Evolutionary conservation across 257 asterid species (phyloP).

Genomic region (Solanum clarkiae): DNA sequence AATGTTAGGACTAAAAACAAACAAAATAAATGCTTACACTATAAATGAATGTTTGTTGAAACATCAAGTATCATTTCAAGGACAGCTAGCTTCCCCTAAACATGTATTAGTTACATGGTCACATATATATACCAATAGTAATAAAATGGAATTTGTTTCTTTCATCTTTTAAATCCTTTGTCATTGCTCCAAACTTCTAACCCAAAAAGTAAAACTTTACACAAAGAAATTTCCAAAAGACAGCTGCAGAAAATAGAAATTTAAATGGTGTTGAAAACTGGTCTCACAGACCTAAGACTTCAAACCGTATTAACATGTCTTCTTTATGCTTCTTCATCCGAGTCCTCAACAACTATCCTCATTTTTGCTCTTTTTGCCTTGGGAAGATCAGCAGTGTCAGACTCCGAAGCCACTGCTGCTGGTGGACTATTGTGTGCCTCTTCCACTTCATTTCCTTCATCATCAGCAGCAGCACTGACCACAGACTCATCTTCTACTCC

Average conservation of each 20-base stretch:
- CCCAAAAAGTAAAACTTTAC: background rate
- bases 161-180: background rate
- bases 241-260: background rate
- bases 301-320: background rate
- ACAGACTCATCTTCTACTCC: background rate
- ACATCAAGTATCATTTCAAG: background rate
- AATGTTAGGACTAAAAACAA: background rate
- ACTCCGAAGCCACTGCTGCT: constrained; percentile 35
- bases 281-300: background rate
- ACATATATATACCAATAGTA: background rate
- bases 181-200: background rate
- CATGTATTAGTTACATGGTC: background rate
- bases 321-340: constrained; percentile 41
- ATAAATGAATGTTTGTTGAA: background rate
- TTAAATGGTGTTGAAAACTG: background rate
- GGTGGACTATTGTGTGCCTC: constrained; percentile 8
- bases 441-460: background rate
- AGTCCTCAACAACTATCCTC: constrained; percentile 36
- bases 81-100: background rate
- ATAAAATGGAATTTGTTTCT: background rate
- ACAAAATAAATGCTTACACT: background rate
- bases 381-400: constrained; percentile 11
- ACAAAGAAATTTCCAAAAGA: background rate
- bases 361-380: constrained; percentile 38
- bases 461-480: background rate